These are phyloP conservation scores for Polygonum maritimum DNA, from an alignment of 148 eudicot species.

Conservation along the genomic window DNA sequence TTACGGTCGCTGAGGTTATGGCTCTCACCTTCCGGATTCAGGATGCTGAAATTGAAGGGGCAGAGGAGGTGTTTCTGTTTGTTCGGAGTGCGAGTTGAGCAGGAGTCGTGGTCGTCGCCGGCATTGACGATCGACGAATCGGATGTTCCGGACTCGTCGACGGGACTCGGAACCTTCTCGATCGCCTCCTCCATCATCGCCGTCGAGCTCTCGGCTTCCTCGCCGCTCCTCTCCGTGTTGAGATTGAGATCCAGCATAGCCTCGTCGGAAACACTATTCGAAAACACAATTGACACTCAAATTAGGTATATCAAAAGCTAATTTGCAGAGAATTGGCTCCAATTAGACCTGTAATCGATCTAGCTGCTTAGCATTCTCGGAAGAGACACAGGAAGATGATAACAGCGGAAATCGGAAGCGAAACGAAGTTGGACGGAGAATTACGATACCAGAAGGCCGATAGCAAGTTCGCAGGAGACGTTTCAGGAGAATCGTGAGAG, in stretches of 20 bases:
- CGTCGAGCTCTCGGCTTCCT: neutral
- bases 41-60: constrained; percentile 28
- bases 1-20: neutral
- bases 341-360: constrained; percentile 1
- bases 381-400: neutral
- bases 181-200: constrained; percentile 7
- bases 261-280: neutral
- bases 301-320: neutral
- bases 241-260: constrained; percentile 44
- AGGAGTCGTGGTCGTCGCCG: constrained; percentile 31
- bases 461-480: neutral
- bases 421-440: neutral
- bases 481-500: neutral
- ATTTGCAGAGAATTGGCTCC: neutral
- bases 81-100: constrained; percentile 19
- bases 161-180: constrained; percentile 10
- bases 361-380: neutral
- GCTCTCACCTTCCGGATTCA: constrained; percentile 18
- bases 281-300: neutral
- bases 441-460: constrained; percentile 4
- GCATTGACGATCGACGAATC: constrained; percentile 34
- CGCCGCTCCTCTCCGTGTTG: constrained; percentile 6
- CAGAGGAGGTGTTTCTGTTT: constrained; percentile 9
- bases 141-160: constrained; percentile 27
- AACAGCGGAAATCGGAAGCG: neutral